These are phyloP conservation scores for Talaromyces borbonicus DNA, from an alignment of 495 filamentous ascomycete genomes.

Conservation along the genomic window DNA sequence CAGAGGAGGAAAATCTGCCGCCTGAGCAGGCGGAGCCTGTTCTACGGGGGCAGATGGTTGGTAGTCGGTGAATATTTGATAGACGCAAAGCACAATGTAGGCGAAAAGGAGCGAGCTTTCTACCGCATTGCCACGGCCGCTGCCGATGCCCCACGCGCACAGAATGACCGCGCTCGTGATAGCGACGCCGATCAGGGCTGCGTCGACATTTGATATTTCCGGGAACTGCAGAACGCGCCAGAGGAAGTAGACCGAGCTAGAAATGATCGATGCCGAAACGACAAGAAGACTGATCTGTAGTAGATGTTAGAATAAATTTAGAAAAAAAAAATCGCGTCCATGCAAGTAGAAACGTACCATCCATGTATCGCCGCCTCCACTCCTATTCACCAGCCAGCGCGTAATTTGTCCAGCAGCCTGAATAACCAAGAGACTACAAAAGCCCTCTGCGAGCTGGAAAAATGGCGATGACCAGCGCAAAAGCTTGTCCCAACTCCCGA, in stretches of 20 bases:
- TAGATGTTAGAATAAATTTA: constrained; percentile 7
- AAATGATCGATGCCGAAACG: constrained; percentile 80
- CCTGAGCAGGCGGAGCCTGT: constrained; percentile 42
- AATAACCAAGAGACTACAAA: constrained; percentile 92
- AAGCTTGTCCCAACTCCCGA: constrained; percentile 83
- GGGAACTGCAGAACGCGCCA: constrained; percentile 92
- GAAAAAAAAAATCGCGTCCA: background rate
- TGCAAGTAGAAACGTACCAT: constrained; percentile 54
- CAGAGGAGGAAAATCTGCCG: constrained; percentile 82
- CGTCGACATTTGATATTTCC: constrained; percentile 86
- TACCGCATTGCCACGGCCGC: constrained; percentile 88
- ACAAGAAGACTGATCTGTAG: constrained; percentile 79
- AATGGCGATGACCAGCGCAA: constrained; percentile 89
- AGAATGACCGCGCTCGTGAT: constrained; percentile 87
- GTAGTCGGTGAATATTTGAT: constrained; percentile 99
- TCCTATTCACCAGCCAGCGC: constrained; percentile 84
- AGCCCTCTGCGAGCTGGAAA: constrained; percentile 90
- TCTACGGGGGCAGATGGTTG: constrained; percentile 59
- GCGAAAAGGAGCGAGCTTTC: constrained; percentile 94
- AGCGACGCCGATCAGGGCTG: constrained; percentile 81
- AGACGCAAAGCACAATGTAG: constrained; percentile 93
- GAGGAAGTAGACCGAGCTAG: constrained; percentile 89
- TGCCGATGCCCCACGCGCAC: constrained; percentile 88
- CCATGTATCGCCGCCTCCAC: constrained; percentile 88
- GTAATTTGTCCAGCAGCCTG: constrained; percentile 91